These are phyloP conservation scores for Alternaria gansuensis DNA, from an alignment of 2,329 filamentous ascomycete species.

Conservation along the genomic window DNA sequence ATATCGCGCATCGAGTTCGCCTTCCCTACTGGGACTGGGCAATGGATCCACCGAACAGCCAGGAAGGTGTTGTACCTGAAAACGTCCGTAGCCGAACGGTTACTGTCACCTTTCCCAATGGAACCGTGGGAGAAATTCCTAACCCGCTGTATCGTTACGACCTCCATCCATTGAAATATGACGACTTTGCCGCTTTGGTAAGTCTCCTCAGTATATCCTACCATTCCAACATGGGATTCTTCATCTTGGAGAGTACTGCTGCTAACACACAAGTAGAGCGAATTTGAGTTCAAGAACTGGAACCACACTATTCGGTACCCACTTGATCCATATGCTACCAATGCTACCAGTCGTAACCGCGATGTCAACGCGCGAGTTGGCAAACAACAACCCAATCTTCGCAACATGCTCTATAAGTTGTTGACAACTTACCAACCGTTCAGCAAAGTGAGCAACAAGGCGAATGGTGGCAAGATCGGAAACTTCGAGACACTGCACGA, in stretches of 20 bases:
- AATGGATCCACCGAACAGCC: constrained; percentile 31
- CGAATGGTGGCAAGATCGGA: constrained; percentile 44
- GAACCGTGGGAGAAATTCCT: constrained; percentile 34
- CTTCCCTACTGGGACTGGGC: constrained; percentile 52
- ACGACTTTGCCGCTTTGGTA: constrained; percentile 42
- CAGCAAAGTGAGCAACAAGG: constrained; percentile 46
- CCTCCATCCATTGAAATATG: constrained; percentile 43
- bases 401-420: constrained; percentile 46
- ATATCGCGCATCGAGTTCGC: constrained; percentile 37
- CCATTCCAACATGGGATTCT: background rate
- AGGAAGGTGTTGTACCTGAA: constrained; percentile 39
- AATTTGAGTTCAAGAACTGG: constrained; percentile 47
- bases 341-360: constrained; percentile 43
- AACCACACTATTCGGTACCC: constrained; percentile 45
- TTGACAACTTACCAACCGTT: constrained; percentile 45
- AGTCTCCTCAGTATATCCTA: constrained; percentile 2
- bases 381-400: constrained; percentile 43
- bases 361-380: constrained; percentile 37
- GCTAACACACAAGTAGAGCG: constrained; percentile 26
- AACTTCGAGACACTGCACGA: constrained; percentile 48
- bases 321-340: constrained; percentile 31
- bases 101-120: constrained; percentile 42
- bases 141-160: constrained; percentile 45
- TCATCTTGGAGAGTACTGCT: too few species aligned
- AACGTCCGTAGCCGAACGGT: constrained; percentile 32